Conservation (phyloP, 257 asterid genomes). For the Scutellaria minor region DNA sequence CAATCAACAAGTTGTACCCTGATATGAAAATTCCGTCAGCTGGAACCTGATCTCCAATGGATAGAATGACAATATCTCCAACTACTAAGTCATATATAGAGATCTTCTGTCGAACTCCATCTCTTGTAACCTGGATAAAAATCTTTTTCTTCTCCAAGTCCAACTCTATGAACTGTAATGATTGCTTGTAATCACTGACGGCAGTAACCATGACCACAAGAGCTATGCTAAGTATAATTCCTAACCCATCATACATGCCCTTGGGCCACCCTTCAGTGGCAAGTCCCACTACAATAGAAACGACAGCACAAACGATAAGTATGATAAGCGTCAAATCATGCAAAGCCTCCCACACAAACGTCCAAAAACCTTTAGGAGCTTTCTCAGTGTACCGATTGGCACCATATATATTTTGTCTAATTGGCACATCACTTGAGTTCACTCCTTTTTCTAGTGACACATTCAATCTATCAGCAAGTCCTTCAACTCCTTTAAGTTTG, state of each 20-base stretch:
- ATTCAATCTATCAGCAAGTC: slow-evolving; percentile 69
- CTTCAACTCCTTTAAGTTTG: slow-evolving; percentile 74
- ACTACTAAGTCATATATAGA: slow-evolving; percentile 88
- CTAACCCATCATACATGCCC: slow-evolving; percentile 91
- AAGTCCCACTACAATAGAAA: slow-evolving; percentile 91
- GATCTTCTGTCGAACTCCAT: slow-evolving; percentile 77
- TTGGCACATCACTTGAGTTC: slow-evolving; percentile 60
- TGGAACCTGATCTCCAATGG: slow-evolving; percentile 86
- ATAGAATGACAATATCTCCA: slow-evolving; percentile 80
- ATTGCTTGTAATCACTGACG: slow-evolving; percentile 90
- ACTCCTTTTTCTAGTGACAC: slow-evolving; percentile 77
- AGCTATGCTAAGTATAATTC: slow-evolving; percentile 82
- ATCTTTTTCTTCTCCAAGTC: slow-evolving; percentile 97
- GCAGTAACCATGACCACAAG: slow-evolving; percentile 93
- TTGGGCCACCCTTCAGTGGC: slow-evolving; percentile 99
- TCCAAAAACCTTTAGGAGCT: slow-evolving; percentile 85
- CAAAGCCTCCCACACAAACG: slow-evolving; percentile 96
- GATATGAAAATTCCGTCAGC: slow-evolving; percentile 86
- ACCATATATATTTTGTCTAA: slow-evolving; percentile 73
- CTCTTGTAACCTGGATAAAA: slow-evolving; percentile 82
- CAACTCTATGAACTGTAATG: slow-evolving; percentile 93
- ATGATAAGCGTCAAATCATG: slow-evolving; percentile 92
- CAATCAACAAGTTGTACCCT: slow-evolving; percentile 82
- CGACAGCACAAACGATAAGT: slow-evolving; percentile 88
- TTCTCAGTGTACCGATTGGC: slow-evolving; percentile 80